Evolutionary conservation across 495 filamentous ascomycete species (phyloP), one percentile per base, ranked within the genome.

Genomic region (Podospora appendiculata): DNA sequence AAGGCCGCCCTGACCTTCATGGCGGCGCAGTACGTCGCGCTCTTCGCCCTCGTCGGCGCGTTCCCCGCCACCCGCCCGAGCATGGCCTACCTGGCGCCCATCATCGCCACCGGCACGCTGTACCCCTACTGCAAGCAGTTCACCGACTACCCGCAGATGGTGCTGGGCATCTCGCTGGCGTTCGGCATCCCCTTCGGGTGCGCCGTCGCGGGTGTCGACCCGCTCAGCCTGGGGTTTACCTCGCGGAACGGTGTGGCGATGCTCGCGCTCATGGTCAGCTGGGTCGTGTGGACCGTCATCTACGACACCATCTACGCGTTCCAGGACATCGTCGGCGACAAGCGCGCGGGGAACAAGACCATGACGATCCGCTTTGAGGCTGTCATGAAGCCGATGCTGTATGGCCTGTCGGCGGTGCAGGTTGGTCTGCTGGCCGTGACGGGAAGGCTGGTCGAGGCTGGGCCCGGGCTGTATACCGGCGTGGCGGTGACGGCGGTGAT

Each of bases 231-330:
- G 13, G 11, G n/a, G 6, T 14, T 14, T 10, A 18, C 12, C 1
- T 13, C 41, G 4, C 9, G 13, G 3, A 38, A 38, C 10, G 25
- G 25, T 2, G 25, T 25, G 2, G 36, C 36, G 1, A 51, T 47
- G 10, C 40, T 59, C 10, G 54, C 59, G 12, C 58, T 72, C 1
- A 41, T 35, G n/a, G 19, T 10, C 9, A 58, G 63, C 0, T 58
- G 48, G 25, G 41, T 69, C 4, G 14, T 70, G 6, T 77, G 73
- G 72, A 73, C 69, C 1, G 60, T 73, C 8, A 65, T 68, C 10
- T 77, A 70, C 57, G 76, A 78, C 52, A 74, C 66, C 2, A 38
- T 38, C 36, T 38, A 38, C 7, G 36, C 36, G 3, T 13, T 11
- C 36, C 36, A 38, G 36, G 36, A 38, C 36, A 38, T 38, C 8